Percentiles rank a stretch among this genome's conserved stretches.
These are phyloP conservation scores for Termitomyces sp. DNA, from an alignment of 768 basidiomycete genomes.

Conservation along the genomic window DNA sequence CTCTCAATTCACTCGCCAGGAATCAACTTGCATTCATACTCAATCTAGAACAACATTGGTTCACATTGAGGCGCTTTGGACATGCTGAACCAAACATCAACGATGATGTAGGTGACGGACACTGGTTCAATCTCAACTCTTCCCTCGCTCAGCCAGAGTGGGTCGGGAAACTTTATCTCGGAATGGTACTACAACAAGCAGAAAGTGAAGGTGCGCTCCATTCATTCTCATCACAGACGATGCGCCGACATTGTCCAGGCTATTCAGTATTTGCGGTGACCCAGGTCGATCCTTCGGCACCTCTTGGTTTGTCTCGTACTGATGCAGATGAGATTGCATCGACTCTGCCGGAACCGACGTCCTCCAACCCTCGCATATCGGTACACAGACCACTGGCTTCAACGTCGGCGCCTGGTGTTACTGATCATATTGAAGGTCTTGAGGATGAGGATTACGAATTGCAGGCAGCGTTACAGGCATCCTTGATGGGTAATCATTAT, in stretches of 20 bases:
- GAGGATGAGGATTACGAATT: constrained; percentile 87
- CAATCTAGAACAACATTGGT: constrained; percentile 87
- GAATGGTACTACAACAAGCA: constrained; percentile 83
- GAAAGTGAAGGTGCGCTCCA: constrained; percentile 65
- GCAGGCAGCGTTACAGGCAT: constrained; percentile 84
- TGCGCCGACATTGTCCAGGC: constrained; percentile 34
- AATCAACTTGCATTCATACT: constrained; percentile 83
- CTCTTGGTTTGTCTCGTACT: constrained; percentile 52
- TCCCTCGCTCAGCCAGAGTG: constrained; percentile 66
- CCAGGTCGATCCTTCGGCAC: constrained; percentile 49
- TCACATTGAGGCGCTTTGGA: constrained; percentile 80
- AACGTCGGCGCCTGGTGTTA: constrained; percentile 5
- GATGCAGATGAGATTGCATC: constrained; percentile 70
- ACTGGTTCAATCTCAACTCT: constrained; percentile 72
- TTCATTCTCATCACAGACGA: neutral
- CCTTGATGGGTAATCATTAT: constrained; percentile 36
- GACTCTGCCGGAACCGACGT: constrained; percentile 47
- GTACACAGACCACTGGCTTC: constrained; percentile 1
- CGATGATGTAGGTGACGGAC: constrained; percentile 23
- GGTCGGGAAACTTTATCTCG: constrained; percentile 78
- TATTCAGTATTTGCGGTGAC: constrained; percentile 79
- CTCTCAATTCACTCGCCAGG: constrained; percentile 29
- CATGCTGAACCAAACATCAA: constrained; percentile 32
- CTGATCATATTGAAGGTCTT: constrained; percentile 30
- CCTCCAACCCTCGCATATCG: constrained; percentile 7